Evolutionary conservation across 106 monocot genomes (phyloP).

Genomic region (Alisma plantagoaquatica): DNA sequence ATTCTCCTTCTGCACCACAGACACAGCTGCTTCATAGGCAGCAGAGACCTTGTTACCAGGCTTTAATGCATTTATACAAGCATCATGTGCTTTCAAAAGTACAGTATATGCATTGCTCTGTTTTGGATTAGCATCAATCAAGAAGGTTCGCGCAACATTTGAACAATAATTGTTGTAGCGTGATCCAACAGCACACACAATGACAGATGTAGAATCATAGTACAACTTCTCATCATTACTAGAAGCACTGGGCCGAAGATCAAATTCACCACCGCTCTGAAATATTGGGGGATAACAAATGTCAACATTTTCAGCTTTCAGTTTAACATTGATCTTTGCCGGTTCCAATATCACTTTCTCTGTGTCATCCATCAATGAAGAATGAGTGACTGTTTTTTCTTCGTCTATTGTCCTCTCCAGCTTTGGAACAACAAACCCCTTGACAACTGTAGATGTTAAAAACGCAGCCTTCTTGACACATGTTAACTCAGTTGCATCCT

Average conservation of each 20-base stretch:
- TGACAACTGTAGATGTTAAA: conserved; percentile 72
- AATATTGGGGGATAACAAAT: conserved; percentile 98
- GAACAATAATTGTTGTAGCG: conserved; percentile 90
- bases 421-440: conserved; percentile 81
- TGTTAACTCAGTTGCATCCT: conserved; percentile 67
- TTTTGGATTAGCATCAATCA: conserved; percentile 61
- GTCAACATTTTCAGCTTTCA: conserved; percentile 93
- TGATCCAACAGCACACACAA: conserved; percentile 80
- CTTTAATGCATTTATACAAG: conserved; percentile 47
- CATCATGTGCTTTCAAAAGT: conserved; percentile 78
- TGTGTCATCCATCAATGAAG: conserved; percentile 76
- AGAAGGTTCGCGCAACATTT: conserved; percentile 76
- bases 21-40: conserved; percentile 63
- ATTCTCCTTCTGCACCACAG: conserved; percentile 63
- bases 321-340: conserved; percentile 63
- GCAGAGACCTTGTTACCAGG: conserved; percentile 66
- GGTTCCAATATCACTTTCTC: conserved; percentile 79
- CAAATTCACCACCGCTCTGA: conserved; percentile 94
- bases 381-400: conserved; percentile 74
- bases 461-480: conserved; percentile 79
- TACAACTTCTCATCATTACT: conserved; percentile 88
- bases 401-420: conserved; percentile 88
- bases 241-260: conserved; percentile 79
- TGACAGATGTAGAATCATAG: conserved; percentile 86
- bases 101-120: conserved; percentile 85